Conservation (phyloP, 139 green algal genomes). For the Mychonastes homosphaera region DNA sequence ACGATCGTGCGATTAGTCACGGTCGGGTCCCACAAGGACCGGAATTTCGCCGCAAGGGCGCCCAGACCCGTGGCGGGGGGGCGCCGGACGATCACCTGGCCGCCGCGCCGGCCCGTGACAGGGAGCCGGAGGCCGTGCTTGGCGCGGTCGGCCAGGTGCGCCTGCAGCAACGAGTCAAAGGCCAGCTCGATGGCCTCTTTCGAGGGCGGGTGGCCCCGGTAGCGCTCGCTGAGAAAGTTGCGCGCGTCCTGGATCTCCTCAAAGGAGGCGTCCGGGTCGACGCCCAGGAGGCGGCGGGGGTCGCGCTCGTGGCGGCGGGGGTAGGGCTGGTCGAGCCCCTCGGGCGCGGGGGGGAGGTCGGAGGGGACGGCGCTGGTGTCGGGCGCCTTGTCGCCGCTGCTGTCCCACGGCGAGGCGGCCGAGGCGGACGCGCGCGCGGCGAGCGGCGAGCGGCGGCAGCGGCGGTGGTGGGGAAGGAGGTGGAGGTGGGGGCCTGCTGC, state of each 20-base stretch:
- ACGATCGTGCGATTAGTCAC: conserved; percentile 58
- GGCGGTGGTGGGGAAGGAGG: no score
- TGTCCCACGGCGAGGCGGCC: no score
- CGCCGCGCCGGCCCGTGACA: conserved; percentile 31
- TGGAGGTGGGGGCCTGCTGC: not conserved
- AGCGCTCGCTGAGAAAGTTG: conserved; percentile 71
- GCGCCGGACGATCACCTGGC: conserved; percentile 30
- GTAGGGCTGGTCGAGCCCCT: conserved; percentile 58
- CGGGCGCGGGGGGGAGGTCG: no score
- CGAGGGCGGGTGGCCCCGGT: conserved; percentile 61
- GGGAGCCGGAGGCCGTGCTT: conserved; percentile 61
- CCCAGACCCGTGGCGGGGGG: no score
- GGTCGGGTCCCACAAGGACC: conserved; percentile 51
- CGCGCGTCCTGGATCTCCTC: conserved; percentile 73
- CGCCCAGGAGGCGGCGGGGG: conserved; percentile 54
- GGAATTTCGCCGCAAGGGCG: conserved; percentile 23
- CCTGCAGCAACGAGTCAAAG: conserved; percentile 61
- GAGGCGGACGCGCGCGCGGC: no score
- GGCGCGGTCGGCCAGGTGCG: conserved; percentile 42
- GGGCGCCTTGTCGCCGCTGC: no score
- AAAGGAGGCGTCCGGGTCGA: conserved; percentile 54
- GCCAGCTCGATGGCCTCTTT: conserved; percentile 74
- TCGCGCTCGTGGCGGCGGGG: conserved; percentile 54
- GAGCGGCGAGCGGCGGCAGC: no score
- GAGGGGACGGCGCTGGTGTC: no score